Evolutionary conservation across 129 eudicot species (phyloP).

Genomic region (Flaveria bidentis): DNA sequence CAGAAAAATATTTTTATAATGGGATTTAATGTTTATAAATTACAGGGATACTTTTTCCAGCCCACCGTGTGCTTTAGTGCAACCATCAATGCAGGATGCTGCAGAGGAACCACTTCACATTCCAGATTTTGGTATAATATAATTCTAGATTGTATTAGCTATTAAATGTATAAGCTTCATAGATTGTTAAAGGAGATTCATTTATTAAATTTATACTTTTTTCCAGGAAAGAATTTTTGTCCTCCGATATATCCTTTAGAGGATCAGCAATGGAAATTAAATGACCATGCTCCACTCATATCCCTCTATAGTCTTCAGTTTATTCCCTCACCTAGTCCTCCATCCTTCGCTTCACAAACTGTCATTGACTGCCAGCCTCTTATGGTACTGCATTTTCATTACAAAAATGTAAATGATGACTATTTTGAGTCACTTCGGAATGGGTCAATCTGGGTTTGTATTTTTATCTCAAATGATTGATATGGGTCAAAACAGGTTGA

Average conservation of each 20-base stretch:
- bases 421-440: not conserved
- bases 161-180: constrained; percentile 12
- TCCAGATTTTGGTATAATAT: constrained; percentile 83
- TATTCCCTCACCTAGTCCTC: constrained; percentile 79
- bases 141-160: constrained; percentile 17
- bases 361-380: constrained; percentile 88
- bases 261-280: constrained; percentile 61
- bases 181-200: constrained; percentile 12
- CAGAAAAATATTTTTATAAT: constrained; percentile 18
- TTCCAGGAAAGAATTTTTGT: constrained; percentile 71
- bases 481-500: not conserved
- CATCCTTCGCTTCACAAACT: constrained; percentile 75
- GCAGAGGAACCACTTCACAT: constrained; percentile 45
- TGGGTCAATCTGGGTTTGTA: constrained; percentile 12
- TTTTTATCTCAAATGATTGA: not conserved
- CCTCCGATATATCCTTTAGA: constrained; percentile 94
- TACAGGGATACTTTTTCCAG: constrained; percentile 93
- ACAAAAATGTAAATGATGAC: not conserved
- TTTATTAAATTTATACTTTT: constrained; percentile 30
- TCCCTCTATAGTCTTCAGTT: constrained; percentile 74
- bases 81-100: constrained; percentile 70
- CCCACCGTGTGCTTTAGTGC: constrained; percentile 90
- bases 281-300: constrained; percentile 61
- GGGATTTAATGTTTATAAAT: constrained; percentile 24
- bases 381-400: constrained; percentile 47